These are phyloP conservation scores for Podaxis sp. DNA, from an alignment of 768 basidiomycete genomes.

Conservation along the genomic window DNA sequence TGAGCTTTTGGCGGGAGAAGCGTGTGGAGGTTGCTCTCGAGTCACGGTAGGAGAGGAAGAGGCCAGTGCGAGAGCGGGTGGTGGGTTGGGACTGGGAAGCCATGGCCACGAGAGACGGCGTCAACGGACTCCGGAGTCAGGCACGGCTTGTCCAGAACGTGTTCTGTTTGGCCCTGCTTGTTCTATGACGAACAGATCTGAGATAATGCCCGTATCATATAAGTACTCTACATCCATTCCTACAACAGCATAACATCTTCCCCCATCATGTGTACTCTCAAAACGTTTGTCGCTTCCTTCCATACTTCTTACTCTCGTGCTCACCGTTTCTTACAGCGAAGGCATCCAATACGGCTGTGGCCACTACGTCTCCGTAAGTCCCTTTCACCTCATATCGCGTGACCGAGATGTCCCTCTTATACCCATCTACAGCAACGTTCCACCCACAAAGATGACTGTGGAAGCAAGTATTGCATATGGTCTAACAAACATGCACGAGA, in stretches of 20 bases:
- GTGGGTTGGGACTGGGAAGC: slow-evolving; percentile 31
- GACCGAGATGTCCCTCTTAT: slow-evolving; percentile 13
- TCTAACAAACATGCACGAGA: slow-evolving; percentile 26
- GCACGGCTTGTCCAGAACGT: slow-evolving; percentile 15
- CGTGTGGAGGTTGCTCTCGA: slow-evolving; percentile 48
- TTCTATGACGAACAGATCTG: slow-evolving; percentile 8
- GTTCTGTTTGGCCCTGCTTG: slow-evolving; percentile 19
- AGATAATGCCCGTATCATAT: slow-evolving; percentile 13
- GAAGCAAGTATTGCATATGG: slow-evolving; percentile 35
- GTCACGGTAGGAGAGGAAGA: slow-evolving; percentile 93
- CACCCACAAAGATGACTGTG: slow-evolving; percentile 53
- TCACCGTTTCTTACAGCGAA: slow-evolving; percentile 45
- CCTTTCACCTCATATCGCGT: slow-evolving; percentile 1
- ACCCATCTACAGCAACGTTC: slow-evolving; percentile 38
- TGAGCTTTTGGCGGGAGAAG: slow-evolving; percentile 32
- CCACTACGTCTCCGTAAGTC: slow-evolving; percentile 67
- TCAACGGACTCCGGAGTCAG: not conserved
- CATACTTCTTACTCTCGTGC: not conserved
- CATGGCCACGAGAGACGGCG: slow-evolving; percentile 3
- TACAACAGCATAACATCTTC: not conserved
- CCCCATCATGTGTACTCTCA: slow-evolving; percentile 48
- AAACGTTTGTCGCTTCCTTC: slow-evolving; percentile 37
- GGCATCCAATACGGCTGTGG: slow-evolving; percentile 75
- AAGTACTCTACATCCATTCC: slow-evolving; percentile 4
- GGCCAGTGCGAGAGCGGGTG: slow-evolving; percentile 83